Base-by-base conservation (phyloP, 108 stramenopile genomes). In the Nitzschia sp. region DNA sequence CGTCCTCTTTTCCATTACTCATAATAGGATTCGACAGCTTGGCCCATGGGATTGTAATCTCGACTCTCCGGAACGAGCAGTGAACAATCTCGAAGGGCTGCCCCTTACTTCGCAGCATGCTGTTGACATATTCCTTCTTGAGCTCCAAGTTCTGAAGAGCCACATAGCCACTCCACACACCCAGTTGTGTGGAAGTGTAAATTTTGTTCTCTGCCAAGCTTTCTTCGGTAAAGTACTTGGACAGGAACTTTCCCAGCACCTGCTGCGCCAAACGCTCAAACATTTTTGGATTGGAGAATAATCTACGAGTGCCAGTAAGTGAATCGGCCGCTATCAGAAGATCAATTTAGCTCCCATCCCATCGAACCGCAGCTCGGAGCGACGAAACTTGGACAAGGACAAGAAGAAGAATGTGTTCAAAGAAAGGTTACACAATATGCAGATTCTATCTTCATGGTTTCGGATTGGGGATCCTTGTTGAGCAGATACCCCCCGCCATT, bases 131-230 rank as follows among this genome's bases (percentile, higher is more conserved):
- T 24, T 79, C 78, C 21, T 54, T 62, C 47, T 81, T 79, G 33
- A 87, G 45, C 25, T 75, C 62, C 11, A 87, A 45, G 70, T 84
- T 69, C 21, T 77, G 57, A 2, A 84, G 57, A 25, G 81, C 63
- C n/a, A 87, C 64, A 53, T 75, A 87, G 1, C 86, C 86, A 70
- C 76, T 78, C 86, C 86, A 87, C n/a, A 87, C 81, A 2, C 83
- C 82, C 11, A 84, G 46, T 46, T 70, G 64, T 70, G 78, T 32
- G 60, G 73, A 49, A 57, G 63, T 61, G 42, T 51, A 29, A 29
- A 66, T 48, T 46, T 65, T 58, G 51, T 69, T 75, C 27, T 68
- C 67, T 33, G 66, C 60, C 53, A 75, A 38, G 34, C 36, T 69
- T 21, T 77, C 75, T 54, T 72, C 67, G 35, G 78, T 79, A 70